Conservation (phyloP, 2,329 filamentous ascomycete species). For the Knufia fluminis region DNA sequence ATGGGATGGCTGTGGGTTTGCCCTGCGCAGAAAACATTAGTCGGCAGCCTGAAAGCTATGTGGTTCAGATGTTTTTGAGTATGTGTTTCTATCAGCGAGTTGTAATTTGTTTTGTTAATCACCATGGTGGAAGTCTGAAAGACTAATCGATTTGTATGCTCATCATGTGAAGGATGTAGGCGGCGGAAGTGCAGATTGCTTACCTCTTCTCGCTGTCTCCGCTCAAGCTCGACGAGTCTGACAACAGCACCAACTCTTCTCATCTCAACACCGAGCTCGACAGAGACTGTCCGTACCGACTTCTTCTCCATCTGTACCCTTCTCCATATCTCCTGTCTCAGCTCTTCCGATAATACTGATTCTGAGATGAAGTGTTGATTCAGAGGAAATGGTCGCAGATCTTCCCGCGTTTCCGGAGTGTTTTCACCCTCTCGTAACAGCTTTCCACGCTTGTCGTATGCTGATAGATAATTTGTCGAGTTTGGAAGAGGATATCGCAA, state of each 20-base stretch:
- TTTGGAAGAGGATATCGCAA: constrained; percentile 41
- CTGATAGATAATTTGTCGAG: constrained; percentile 48
- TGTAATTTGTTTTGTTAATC: constrained; percentile 56
- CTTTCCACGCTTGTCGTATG: constrained; percentile 43
- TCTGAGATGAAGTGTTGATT: constrained; percentile 64
- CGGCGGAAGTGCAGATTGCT: constrained; percentile 31
- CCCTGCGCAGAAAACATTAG: constrained; percentile 43
- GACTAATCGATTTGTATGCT: constrained; percentile 92
- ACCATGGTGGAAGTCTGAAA: constrained; percentile 93
- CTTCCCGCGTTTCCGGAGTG: constrained; percentile 9
- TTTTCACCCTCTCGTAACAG: constrained; percentile 30
- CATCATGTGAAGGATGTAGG: constrained; percentile 45
- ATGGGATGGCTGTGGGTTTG: constrained; percentile 66
- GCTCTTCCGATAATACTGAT: constrained; percentile 61
- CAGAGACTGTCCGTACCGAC: constrained; percentile 67
- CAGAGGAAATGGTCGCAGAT: constrained; percentile 57
- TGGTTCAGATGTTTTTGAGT: constrained; percentile 24
- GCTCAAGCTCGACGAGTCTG: constrained; percentile 76
- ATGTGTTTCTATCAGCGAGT: constrained; percentile 54
- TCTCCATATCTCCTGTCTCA: constrained; percentile 64
- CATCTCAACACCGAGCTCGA: constrained; percentile 68
- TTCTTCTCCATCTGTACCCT: constrained; percentile 57
- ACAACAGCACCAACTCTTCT: constrained; percentile 78
- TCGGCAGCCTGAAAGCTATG: neutral
- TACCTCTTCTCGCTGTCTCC: constrained; percentile 66